These are phyloP conservation scores for Phytophthora sojae DNA, from an alignment of 352 stramenopile species.

Conservation along the genomic window DNA sequence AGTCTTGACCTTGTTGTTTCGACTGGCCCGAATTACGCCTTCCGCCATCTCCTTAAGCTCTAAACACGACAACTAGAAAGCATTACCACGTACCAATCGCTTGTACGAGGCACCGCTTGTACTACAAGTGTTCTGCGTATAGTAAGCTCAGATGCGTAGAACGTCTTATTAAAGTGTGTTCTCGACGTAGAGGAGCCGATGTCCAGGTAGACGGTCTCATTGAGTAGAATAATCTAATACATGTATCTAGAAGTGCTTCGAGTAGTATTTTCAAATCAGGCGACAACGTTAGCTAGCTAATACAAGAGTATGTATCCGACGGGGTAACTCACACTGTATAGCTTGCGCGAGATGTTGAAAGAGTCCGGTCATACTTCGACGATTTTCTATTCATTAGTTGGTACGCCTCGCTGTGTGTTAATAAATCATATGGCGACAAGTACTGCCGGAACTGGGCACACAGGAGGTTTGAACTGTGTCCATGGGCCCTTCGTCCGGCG, in stretches of 20 bases:
- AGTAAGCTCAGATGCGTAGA: no score
- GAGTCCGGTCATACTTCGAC: not conserved
- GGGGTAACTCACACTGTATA: not conserved
- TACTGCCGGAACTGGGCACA: no score
- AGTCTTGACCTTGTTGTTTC: not conserved
- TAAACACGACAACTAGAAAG: not conserved
- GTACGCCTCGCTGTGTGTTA: no score
- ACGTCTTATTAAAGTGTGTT: no score
- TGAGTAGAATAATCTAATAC: not conserved
- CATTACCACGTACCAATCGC: not conserved
- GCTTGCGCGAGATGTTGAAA: not conserved
- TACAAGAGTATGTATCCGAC: not conserved
- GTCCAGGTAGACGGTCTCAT: not conserved
- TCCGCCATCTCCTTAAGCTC: not conserved
- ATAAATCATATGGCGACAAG: no score
- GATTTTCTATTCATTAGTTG: not conserved
- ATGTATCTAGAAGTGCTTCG: not conserved
- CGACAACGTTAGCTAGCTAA: not conserved
- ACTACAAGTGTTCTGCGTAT: no score
- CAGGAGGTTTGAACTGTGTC: no score
- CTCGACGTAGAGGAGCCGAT: no score
- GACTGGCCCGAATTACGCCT: not conserved
- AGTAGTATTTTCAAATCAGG: not conserved
- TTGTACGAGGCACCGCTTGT: no score
- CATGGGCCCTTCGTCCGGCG: no score